phyloP scores from a whole-genome alignment of 2,329 filamentous ascomycete species.

The Penicillium hesseltinei region DNA sequence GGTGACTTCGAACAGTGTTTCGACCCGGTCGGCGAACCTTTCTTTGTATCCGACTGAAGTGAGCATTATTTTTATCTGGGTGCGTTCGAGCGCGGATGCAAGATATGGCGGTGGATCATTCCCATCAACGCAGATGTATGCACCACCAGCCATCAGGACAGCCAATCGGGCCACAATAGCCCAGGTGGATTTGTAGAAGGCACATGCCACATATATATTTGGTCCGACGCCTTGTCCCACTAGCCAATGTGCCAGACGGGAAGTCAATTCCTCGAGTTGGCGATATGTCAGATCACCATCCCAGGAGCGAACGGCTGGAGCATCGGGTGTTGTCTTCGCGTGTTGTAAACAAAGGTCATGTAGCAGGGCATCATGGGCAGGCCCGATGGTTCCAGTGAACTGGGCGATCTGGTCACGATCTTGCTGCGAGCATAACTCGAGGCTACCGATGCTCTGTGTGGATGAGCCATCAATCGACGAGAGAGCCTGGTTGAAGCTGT shows the following conservation, averaged over 20 bases:
- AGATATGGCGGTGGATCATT: slow-evolving; percentile 70
- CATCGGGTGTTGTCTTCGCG: slow-evolving; percentile 10
- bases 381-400: slow-evolving; percentile 11
- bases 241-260: slow-evolving; percentile 18
- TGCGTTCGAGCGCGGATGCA: slow-evolving; percentile 70
- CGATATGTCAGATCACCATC: slow-evolving; percentile 20
- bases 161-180: slow-evolving; percentile 22
- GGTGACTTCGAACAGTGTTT: slow-evolving; percentile 14
- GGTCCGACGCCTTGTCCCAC: slow-evolving; percentile 16
- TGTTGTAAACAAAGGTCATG: slow-evolving; percentile 20
- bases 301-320: slow-evolving; percentile 20
- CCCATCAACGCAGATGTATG: slow-evolving; percentile 72
- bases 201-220: slow-evolving; percentile 14
- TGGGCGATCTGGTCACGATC: slow-evolving; percentile 10
- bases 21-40: slow-evolving; percentile 7
- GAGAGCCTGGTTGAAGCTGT: slow-evolving; percentile 12
- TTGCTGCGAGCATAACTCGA: slow-evolving; percentile 15
- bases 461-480: slow-evolving; percentile 5
- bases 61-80: slow-evolving; percentile 64
- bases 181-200: slow-evolving; percentile 24
- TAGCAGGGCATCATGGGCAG: slow-evolving; percentile 10
- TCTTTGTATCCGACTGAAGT: slow-evolving; percentile 40
- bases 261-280: slow-evolving; percentile 10
- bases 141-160: slow-evolving; percentile 34
- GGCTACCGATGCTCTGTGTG: slow-evolving; percentile 5